Evolutionary conservation across 1,284 basidiomycete genomes (phyloP), one percentile per base, ranked within the genome.

Genomic region (Cystobasidium pallidum): DNA sequence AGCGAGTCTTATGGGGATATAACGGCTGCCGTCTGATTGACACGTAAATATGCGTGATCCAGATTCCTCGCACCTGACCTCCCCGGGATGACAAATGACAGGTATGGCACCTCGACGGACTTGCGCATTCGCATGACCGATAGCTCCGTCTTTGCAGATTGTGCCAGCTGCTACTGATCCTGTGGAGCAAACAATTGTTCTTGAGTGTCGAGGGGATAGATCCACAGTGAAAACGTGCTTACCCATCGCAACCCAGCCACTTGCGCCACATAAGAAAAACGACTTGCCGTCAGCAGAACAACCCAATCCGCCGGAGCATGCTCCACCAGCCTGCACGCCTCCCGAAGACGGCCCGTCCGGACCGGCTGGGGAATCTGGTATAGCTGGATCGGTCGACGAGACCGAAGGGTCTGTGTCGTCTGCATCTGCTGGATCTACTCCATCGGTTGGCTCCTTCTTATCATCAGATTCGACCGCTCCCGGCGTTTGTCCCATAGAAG

Each of bases 81-180:
- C 43, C 19, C 43, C 43, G n/a, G 43, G 43, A n/a, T 45, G 15
- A 45, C 43, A 45, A 19, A n/a, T n/a, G 3, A 19, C n/a, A n/a
- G 8, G 43, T 17, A 45, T 4, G 43, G 8, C 43, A n/a, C 11
- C 43, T 15, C 43, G 43, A 45, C 24, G 49, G 26, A 17, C 49
- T 26, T 51, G 6, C 21, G 49, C 24, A 51, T 51, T 51, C 6
- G 66, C 52, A 34, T 45, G 21, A 7, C 36, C 66, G n/a, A 68
- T 68, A 0, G 54, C 39, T 17, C 66, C 66, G 17, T 68, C 21
- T 30, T 28, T 39, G 39, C 66, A 68, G 10, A 26, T 32, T 1
- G 66, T 68, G 1, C 66, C 66, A 1, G 66, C 52, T 0, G 66
- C 66, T n/a, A 68, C 66, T 7, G 54, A 58, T 28, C 66, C 66